Evolutionary conservation across 129 eudicot genomes (phyloP).

Genomic region (Oenanthe sinensis): DNA sequence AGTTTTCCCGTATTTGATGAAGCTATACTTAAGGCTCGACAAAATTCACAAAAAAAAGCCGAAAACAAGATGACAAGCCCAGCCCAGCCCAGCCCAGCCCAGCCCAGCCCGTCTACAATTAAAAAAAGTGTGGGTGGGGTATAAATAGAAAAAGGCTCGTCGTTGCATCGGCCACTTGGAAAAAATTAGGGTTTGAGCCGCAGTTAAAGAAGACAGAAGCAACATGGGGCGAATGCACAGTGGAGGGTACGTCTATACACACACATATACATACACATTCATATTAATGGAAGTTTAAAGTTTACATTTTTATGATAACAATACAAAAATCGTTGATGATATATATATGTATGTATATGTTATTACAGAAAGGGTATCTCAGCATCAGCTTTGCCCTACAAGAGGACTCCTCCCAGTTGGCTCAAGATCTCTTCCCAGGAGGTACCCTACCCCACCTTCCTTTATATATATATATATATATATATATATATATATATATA

Average conservation of each 20-base stretch:
- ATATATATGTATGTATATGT: neutral
- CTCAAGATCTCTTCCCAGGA: constrained; percentile 54
- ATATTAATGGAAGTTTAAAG: neutral
- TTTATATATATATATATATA: too few relatives aligned
- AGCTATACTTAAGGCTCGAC: too few relatives aligned
- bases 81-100: too few relatives aligned
- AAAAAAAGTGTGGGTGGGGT: too few relatives aligned
- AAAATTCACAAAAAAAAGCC: too few relatives aligned
- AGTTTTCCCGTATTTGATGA: too few relatives aligned
- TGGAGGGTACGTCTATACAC: constrained; percentile 25
- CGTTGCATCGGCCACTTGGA: neutral
- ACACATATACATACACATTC: too few relatives aligned
- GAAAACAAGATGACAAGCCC: too few relatives aligned
- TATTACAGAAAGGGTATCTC: constrained; percentile 57
- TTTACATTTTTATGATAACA: neutral
- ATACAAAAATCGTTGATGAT: neutral
- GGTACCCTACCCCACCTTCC: constrained; percentile 8
- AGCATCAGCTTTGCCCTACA: constrained; percentile 62
- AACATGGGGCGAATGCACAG: constrained; percentile 77
- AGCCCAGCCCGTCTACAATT: too few relatives aligned
- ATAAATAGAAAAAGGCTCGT: neutral
- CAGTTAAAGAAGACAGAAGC: neutral
- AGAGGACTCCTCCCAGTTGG: constrained; percentile 64
- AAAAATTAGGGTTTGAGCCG: neutral
- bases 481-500: too few relatives aligned